A percentile compares a stretch with the other conserved stretches of the same genome.
Evolutionary conservation across 805 yeast species (phyloP).

Genomic region (Lipomyces spencermartinsiae): DNA sequence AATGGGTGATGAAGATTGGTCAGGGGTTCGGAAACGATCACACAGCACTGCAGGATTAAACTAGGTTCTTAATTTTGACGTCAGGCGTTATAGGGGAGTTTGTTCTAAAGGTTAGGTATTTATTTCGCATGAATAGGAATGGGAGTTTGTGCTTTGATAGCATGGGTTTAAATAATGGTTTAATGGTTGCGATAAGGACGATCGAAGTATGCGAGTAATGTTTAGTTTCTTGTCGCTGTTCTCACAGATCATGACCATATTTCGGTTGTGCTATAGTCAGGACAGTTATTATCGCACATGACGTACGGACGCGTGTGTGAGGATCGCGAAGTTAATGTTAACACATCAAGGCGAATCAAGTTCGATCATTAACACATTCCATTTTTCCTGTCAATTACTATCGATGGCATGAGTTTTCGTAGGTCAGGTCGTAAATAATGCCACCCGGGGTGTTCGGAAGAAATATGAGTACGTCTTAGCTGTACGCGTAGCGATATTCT

Average conservation of each 20-base stretch:
- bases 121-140: neutral
- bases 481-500: neutral
- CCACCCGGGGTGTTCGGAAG: neutral
- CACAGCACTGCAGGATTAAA: neutral
- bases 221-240: no score
- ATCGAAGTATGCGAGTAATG: no score
- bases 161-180: neutral
- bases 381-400: no score
- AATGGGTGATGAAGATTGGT: slow-evolving; percentile 34
- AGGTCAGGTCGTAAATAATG: neutral
- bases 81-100: slow-evolving; percentile 1
- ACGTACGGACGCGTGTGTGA: no score
- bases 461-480: neutral
- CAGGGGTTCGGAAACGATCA: slow-evolving; percentile 11
- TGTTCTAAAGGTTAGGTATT: neutral
- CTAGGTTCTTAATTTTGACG: neutral
- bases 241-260: no score
- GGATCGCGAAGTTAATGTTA: no score
- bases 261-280: no score
- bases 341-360: no score
- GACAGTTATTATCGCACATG: no score
- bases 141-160: neutral
- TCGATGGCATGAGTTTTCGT: no score
- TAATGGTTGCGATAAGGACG: neutral
- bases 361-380: no score